Conservation (phyloP, 2,329 filamentous ascomycete species). For the Pezicula carpinea region DNA sequence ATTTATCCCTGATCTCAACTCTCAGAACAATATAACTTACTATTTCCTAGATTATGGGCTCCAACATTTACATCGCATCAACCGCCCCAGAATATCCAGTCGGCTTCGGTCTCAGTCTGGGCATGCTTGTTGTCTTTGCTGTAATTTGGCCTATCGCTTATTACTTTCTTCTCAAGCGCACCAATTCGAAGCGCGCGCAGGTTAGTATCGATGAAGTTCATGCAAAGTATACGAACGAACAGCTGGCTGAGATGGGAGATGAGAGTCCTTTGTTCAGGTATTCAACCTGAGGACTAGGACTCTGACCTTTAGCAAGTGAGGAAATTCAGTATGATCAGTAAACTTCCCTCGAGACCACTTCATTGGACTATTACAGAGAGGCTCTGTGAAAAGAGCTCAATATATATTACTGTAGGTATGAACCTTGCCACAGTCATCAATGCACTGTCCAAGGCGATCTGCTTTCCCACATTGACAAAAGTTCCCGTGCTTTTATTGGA, state of each 20-base stretch:
- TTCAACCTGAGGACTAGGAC: slow-evolving; percentile 18
- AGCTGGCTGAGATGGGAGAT: slow-evolving; percentile 29
- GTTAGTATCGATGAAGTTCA: slow-evolving; percentile 48
- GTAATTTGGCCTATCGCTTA: background rate
- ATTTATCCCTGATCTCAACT: slow-evolving; percentile 9
- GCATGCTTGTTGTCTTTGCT: slow-evolving; percentile 13
- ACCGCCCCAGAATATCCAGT: slow-evolving; percentile 31
- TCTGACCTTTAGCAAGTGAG: background rate
- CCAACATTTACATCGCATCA: slow-evolving; percentile 32
- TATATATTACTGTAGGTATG: too few species aligned
- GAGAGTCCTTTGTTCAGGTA: slow-evolving; percentile 30
- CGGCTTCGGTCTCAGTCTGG: slow-evolving; percentile 32
- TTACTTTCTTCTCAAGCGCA: background rate
- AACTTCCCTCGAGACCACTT: background rate
- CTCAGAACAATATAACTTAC: background rate
- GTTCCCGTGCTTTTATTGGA: too few species aligned
- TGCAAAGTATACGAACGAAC: slow-evolving; percentile 10
- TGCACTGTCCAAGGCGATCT: too few species aligned
- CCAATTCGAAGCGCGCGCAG: slow-evolving; percentile 43
- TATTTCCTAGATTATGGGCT: slow-evolving; percentile 18
- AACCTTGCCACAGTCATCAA: too few species aligned
- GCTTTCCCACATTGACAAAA: too few species aligned
- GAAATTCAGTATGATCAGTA: background rate
- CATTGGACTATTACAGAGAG: background rate
- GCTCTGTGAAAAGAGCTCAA: too few species aligned